Conservation (phyloP, 169 alveolate species). For the Plasmodium berghei region DNA sequence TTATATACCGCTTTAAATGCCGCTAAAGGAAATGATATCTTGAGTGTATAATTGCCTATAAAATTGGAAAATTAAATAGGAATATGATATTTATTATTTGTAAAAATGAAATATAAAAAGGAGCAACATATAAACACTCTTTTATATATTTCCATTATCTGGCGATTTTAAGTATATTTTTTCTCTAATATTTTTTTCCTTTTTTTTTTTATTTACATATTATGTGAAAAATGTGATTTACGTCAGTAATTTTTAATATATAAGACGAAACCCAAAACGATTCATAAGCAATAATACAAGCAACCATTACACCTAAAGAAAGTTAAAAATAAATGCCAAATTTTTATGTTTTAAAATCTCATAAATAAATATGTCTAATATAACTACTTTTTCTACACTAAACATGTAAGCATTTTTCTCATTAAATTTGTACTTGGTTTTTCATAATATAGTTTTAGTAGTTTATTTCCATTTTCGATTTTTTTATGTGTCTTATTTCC, state of each 20-base stretch:
- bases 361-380: not conserved
- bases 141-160: not conserved
- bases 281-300: slow-evolving; percentile 69
- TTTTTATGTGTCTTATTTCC: slow-evolving; percentile 75
- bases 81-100: not conserved
- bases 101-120: slow-evolving; percentile 1
- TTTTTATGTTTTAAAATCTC: not conserved
- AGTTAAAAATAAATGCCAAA: not conserved
- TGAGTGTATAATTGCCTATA: slow-evolving; percentile 23
- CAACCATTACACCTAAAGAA: slow-evolving; percentile 68
- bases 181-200: not conserved
- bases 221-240: slow-evolving; percentile 9
- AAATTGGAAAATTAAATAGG: slow-evolving; percentile 12
- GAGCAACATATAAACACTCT: not conserved
- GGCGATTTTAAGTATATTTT: not conserved
- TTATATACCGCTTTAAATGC: slow-evolving; percentile 62
- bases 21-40: slow-evolving; percentile 51
- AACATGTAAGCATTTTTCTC: not conserved
- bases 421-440: slow-evolving; percentile 28
- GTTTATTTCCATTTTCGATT: slow-evolving; percentile 69
- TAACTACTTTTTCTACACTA: not conserved
- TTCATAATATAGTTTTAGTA: slow-evolving; percentile 71
- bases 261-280: slow-evolving; percentile 61
- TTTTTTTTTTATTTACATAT: slow-evolving; percentile 38
- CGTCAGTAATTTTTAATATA: slow-evolving; percentile 27